phyloP scores from a whole-genome alignment of 2,329 filamentous ascomycete genomes.

The Ophiostoma tasmaniense region DNA sequence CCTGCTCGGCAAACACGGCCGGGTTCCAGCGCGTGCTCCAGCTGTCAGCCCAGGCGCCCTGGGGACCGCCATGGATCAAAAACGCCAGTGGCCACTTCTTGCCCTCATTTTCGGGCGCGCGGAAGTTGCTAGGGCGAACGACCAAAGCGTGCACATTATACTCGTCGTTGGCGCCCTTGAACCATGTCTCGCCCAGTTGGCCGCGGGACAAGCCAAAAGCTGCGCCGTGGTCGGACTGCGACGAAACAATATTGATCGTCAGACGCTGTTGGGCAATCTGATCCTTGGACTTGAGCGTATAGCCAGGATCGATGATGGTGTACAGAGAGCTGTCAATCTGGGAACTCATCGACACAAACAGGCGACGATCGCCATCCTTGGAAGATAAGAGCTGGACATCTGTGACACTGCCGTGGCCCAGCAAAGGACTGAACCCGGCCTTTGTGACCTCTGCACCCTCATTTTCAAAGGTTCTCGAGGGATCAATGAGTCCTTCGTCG shows the following conservation, averaged over 20 bases:
- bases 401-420: conserved; percentile 42
- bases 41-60: conserved; percentile 63
- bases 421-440: conserved; percentile 13
- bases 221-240: conserved; percentile 56
- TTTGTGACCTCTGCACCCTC: background rate
- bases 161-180: conserved; percentile 51
- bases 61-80: conserved; percentile 75
- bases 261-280: conserved; percentile 15
- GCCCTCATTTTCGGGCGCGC: conserved; percentile 42
- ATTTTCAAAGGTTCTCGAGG: background rate
- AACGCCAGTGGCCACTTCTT: conserved; percentile 67
- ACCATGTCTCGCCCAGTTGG: conserved; percentile 63
- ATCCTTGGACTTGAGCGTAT: background rate
- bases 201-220: conserved; percentile 55
- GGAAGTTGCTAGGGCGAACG: conserved; percentile 59
- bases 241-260: conserved; percentile 44
- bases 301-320: conserved; percentile 42
- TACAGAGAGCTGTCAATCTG: conserved; percentile 66
- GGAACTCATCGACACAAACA: conserved; percentile 61
- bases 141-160: conserved; percentile 64
- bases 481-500: conserved; percentile 7
- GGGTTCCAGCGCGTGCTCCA: conserved; percentile 85
- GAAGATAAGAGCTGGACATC: conserved; percentile 41
- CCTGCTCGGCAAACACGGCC: conserved; percentile 77
- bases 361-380: conserved; percentile 26